phyloP scores from a whole-genome alignment of 495 filamentous ascomycete species.

The Talaromyces wortmannii region DNA sequence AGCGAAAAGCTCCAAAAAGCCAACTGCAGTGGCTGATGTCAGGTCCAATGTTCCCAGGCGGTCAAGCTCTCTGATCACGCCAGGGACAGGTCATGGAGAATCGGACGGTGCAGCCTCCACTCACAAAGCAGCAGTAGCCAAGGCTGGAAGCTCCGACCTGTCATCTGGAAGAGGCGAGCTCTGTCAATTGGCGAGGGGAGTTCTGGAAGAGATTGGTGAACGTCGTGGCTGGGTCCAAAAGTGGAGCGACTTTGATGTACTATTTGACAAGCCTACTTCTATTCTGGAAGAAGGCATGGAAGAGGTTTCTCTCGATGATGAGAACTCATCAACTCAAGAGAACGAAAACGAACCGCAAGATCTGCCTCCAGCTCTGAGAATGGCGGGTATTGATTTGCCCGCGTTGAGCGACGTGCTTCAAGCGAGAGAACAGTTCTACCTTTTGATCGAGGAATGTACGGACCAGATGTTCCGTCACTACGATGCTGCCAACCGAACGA shows the following conservation, averaged over 20 bases:
- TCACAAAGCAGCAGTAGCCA: conserved; percentile 24
- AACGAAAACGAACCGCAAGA: conserved; percentile 21
- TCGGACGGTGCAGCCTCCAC: background rate
- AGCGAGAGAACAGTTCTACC: conserved; percentile 35
- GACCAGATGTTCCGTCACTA: conserved; percentile 69
- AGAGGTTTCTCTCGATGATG: conserved; percentile 33
- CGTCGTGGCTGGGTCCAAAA: conserved; percentile 70
- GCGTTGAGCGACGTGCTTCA: conserved; percentile 22
- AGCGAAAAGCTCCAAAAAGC: conserved; percentile 13
- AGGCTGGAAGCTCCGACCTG: conserved; percentile 73
- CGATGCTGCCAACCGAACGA: conserved; percentile 64
- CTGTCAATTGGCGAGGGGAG: conserved; percentile 67
- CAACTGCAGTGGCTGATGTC: conserved; percentile 22
- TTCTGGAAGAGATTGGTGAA: conserved; percentile 67
- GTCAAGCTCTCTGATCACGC: conserved; percentile 33
- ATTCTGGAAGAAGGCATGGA: conserved; percentile 44
- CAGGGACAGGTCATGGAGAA: background rate
- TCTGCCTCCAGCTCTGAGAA: conserved; percentile 25
- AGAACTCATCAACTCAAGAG: conserved; percentile 3
- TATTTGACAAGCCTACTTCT: conserved; percentile 43
- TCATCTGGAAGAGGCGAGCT: conserved; percentile 76
- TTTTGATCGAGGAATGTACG: conserved; percentile 64
- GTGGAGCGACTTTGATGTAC: conserved; percentile 56
- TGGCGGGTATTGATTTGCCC: conserved; percentile 21
- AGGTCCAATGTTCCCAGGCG: conserved; percentile 38